Base-by-base conservation (phyloP, 805 yeast species). In the Lipomyces yamanashiensis region DNA sequence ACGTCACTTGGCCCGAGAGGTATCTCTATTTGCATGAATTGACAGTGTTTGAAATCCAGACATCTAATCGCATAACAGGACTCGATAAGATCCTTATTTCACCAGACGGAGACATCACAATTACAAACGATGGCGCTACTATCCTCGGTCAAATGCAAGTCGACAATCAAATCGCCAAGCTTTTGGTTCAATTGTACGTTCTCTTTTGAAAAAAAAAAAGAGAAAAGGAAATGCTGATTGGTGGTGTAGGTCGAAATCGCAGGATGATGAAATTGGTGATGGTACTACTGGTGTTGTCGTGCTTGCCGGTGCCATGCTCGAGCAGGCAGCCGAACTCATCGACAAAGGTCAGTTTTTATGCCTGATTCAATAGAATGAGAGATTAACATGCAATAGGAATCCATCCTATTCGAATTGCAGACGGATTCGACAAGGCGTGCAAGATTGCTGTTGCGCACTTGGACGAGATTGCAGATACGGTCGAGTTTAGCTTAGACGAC, bases 231-330 rank as follows among this genome's bases (percentile, higher is more conserved):
- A 13, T 9, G 40, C n/a, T 54, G 23, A 21, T n/a, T 23, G 21
- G 33, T 3, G 44, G 33, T 33, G 21, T 50, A 66, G 69, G 56
- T 71, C 97, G 37, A 89, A 85, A 76, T 90, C 97, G 34, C 99
- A 93, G 81, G 99, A 93, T 77, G 97, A 95, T 75, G 98, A 93
- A 79, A 91, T 93, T 75, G 99, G 99, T 61, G 99, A 93, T 76
- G 99, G 99, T 74, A 95, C 99, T 36, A 95, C 99, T 5, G 98
- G 98, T 74, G 99, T 95, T 36, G 98, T 95, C 59, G 98, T 95
- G 1, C 80, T 95, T 58, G 98, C 99, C 0, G 89, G 97, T 70
- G 96, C 98, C 1, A 80, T 95, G 68, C 81, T 95, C 63, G 98
- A 93, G 76, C 97, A 95, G 79, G 98, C 99, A 2, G 78, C 89